phyloP scores from a whole-genome alignment of 2,329 filamentous ascomycete species.

The Shiraia sp. region DNA sequence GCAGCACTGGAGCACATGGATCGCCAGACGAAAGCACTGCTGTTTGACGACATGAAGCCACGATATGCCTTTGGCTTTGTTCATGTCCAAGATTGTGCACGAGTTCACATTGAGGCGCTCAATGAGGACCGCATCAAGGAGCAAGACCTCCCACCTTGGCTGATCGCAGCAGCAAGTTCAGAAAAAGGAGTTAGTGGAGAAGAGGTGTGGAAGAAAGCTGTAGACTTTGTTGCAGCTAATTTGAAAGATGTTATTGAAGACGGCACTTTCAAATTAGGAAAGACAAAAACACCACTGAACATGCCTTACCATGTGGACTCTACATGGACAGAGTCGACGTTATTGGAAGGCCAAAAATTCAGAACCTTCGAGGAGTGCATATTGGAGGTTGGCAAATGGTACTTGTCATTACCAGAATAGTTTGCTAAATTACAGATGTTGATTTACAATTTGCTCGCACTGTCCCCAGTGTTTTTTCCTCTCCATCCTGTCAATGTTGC shows the following conservation, averaged over 20 bases:
- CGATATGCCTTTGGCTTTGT: constrained; percentile 43
- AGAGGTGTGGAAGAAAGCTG: constrained; percentile 27
- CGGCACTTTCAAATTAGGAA: constrained; percentile 28
- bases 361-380: constrained; percentile 29
- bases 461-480: constrained; percentile 31
- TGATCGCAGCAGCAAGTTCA: constrained; percentile 30
- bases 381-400: constrained; percentile 34
- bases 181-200: constrained; percentile 20
- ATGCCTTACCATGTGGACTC: constrained; percentile 40
- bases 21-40: constrained; percentile 35
- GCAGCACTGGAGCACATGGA: constrained; percentile 30
- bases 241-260: constrained; percentile 20
- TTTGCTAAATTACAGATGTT: not conserved
- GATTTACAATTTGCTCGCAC: constrained; percentile 30
- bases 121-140: constrained; percentile 18
- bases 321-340: constrained; percentile 24
- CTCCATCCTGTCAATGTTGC: constrained; percentile 49
- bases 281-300: constrained; percentile 29
- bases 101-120: constrained; percentile 36
- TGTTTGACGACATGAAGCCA: constrained; percentile 36
- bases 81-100: constrained; percentile 36
- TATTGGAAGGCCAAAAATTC: constrained; percentile 24
- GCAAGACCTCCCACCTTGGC: constrained; percentile 30
- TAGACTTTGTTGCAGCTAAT: constrained; percentile 21
- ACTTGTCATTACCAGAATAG: constrained; percentile 6